Base-by-base conservation (phyloP, 441 rosid species). In the Brassica hybrid region DNA sequence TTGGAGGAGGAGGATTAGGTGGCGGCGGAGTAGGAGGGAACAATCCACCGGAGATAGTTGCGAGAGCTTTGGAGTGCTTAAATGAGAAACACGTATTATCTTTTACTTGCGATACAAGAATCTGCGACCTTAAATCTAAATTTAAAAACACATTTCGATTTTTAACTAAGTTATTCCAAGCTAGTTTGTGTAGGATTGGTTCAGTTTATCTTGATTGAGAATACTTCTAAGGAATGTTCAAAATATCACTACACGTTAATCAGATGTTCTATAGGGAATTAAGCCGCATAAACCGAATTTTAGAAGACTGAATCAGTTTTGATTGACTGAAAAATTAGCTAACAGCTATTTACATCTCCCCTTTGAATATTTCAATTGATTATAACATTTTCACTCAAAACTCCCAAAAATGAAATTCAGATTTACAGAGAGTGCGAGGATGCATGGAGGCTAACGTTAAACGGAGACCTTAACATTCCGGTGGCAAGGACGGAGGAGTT, bases 1-100 rank as follows among this genome's bases (percentile, higher is more conserved):
- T n/a, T 3, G 71, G 71, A 0, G 78, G 71, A 70, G 75, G 64
- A 54, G 75, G 79, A 67, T 18, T 67, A 4, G 78, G 78, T 5
- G 67, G 70, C 25, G 69, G 78, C 2, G 23, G 76, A 4, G 36
- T 63, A 73, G 77, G 72, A 38, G 66, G 78, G 5, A 83, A 11
- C 16, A 83, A 85, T 67, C 88, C 89, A 12, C 78, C 92, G 75
- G 79, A 85, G 77, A 83, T 91, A 72, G 84, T 87, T 34, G 84
- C 85, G 1, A 88, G 86, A 79, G 98, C 98, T 17, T 74, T 92
- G 90, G 77, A 82, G 32, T 93, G 98, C 81, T 89, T 94, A 50
- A 85, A 86, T 75, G 82, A 93, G 17, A 90, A 83, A 85, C 54
- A 77, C 77, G 99, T 93, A 77, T 5, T n/a, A 13, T 45, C 4